phyloP scores from a whole-genome alignment of 1,284 basidiomycete genomes.

The Austroboletus rostrupii region DNA sequence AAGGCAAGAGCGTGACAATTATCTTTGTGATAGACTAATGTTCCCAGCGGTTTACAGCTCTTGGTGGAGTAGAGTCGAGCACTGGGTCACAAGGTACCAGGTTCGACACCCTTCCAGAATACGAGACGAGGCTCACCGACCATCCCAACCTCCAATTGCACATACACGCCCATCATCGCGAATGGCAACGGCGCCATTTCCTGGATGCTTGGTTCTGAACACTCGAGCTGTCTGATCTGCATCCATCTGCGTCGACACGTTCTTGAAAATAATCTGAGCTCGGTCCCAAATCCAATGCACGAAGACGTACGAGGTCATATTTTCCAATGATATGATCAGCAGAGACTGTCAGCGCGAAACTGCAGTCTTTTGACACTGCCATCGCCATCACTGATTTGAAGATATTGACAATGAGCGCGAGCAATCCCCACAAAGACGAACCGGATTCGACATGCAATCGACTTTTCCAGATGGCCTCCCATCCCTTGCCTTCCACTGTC shows the following conservation, averaged over 20 bases:
- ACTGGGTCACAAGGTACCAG: slow-evolving; percentile 36
- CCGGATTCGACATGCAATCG: slow-evolving; percentile 78
- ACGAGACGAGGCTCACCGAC: slow-evolving; percentile 51
- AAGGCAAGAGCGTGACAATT: slow-evolving; percentile 71
- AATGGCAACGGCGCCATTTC: slow-evolving; percentile 72
- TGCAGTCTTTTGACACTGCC: slow-evolving; percentile 57
- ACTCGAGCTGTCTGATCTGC: slow-evolving; percentile 20
- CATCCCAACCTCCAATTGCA: slow-evolving; percentile 87
- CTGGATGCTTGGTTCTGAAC: slow-evolving; percentile 72
- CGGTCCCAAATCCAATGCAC: not conserved
- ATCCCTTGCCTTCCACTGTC: slow-evolving; percentile 71
- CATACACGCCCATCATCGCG: slow-evolving; percentile 73
- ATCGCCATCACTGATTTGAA: slow-evolving; percentile 74
- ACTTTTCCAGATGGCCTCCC: slow-evolving; percentile 66
- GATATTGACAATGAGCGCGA: not conserved
- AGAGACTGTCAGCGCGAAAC: slow-evolving; percentile 73
- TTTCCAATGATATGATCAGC: slow-evolving; percentile 77
- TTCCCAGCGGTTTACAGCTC: slow-evolving; percentile 74
- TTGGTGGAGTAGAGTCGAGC: slow-evolving; percentile 76
- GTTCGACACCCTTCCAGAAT: not conserved
- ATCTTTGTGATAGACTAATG: slow-evolving; percentile 74
- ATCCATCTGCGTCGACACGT: slow-evolving; percentile 10
- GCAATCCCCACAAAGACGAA: slow-evolving; percentile 35
- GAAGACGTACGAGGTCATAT: slow-evolving; percentile 51
- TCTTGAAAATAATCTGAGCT: slow-evolving; percentile 3